Conservation (phyloP, 352 stramenopile genomes). For the Peronospora farinosa region DNA sequence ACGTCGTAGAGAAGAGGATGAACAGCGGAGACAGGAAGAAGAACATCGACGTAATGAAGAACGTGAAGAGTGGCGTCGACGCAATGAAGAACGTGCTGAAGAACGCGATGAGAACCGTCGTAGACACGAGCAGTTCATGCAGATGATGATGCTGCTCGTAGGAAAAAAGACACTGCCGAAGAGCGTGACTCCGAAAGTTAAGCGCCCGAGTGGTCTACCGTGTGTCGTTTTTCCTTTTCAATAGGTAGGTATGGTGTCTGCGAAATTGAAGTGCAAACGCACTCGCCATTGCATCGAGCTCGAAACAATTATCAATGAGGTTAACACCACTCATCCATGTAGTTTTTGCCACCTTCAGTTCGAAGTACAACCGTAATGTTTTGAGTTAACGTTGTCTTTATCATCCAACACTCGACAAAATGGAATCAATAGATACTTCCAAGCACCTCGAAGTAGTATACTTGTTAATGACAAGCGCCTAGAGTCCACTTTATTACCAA, state of each 20-base stretch:
- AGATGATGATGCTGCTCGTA: conserved; percentile 35
- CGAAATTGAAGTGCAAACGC: conserved; percentile 10
- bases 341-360: background rate
- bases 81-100: conserved; percentile 27
- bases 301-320: conserved; percentile 57
- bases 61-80: conserved; percentile 26
- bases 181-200: conserved; percentile 19
- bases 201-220: background rate
- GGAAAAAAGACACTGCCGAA: conserved; percentile 15
- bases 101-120: conserved; percentile 31
- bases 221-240: conserved; percentile 29
- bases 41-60: conserved; percentile 34
- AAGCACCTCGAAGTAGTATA: background rate
- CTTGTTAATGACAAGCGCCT: background rate
- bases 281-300: conserved; percentile 55
- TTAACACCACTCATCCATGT: conserved; percentile 6
- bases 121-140: conserved; percentile 36
- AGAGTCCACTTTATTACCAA: conserved; percentile 12
- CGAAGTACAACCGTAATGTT: background rate
- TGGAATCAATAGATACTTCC: no score
- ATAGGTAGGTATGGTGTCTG: conserved; percentile 31
- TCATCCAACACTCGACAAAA: no score
- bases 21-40: conserved; percentile 29
- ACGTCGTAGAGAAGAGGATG: conserved; percentile 22
- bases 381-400: no score